These are phyloP conservation scores for Pseudogymnoascus sp. DNA, from an alignment of 2,329 filamentous ascomycete genomes.

Conservation along the genomic window DNA sequence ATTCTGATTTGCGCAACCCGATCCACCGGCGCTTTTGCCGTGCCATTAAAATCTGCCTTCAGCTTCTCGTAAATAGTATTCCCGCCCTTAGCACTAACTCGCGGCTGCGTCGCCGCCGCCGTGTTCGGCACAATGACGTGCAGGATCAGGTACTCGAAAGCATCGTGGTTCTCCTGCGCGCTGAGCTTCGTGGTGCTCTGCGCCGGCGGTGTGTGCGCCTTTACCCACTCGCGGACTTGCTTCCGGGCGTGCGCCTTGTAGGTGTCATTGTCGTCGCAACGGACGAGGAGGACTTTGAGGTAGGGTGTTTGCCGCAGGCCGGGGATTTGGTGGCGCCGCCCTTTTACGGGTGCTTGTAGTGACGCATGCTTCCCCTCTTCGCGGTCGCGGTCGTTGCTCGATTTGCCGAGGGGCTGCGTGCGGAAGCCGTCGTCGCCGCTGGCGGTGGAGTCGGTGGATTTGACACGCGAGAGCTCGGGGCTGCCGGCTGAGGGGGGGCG, in stretches of 20 bases:
- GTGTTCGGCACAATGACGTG: slow-evolving; percentile 90
- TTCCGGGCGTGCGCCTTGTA: slow-evolving; percentile 77
- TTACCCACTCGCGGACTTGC: slow-evolving; percentile 85
- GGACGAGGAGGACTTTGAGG: slow-evolving; percentile 78
- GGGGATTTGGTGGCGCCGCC: slow-evolving; percentile 86
- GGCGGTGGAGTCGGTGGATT: slow-evolving; percentile 30
- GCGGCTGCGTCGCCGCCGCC: slow-evolving; percentile 68
- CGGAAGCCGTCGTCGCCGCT: slow-evolving; percentile 52
- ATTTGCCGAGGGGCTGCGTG: slow-evolving; percentile 44
- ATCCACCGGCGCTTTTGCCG: slow-evolving; percentile 65
- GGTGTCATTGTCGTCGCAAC: slow-evolving; percentile 91
- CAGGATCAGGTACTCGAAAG: slow-evolving; percentile 89
- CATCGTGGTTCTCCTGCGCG: slow-evolving; percentile 86
- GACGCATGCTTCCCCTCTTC: slow-evolving; percentile 18
- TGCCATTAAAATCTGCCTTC: slow-evolving; percentile 79
- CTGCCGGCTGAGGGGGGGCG: slow-evolving; percentile 30
- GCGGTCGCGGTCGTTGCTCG: slow-evolving; percentile 23
- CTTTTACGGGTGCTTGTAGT: slow-evolving; percentile 33
- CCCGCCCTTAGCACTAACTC: slow-evolving; percentile 56
- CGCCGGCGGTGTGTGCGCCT: slow-evolving; percentile 58
- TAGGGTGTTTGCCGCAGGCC: slow-evolving; percentile 89
- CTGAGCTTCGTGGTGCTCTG: slow-evolving; percentile 47
- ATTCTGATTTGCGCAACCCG: slow-evolving; percentile 81
- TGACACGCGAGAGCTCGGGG: slow-evolving; percentile 29
- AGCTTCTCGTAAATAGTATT: slow-evolving; percentile 85